Conservation (phyloP, 1,284 basidiomycete genomes). For the Tremellales sp. region DNA sequence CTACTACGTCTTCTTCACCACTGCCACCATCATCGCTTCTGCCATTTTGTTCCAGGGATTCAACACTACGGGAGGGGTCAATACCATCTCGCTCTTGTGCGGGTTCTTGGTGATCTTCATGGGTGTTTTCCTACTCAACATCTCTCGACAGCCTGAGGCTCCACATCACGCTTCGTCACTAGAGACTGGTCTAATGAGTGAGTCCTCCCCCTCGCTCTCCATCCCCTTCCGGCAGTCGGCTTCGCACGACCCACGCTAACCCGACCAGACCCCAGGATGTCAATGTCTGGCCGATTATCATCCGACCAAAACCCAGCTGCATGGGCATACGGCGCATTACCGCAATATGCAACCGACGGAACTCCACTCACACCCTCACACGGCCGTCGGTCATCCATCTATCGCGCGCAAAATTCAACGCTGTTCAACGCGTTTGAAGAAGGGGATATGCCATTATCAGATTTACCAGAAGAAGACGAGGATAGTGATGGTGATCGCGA, state of each 20-base stretch:
- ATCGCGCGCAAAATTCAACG: conserved; percentile 56
- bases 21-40: conserved; percentile 88
- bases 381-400: conserved; percentile 55
- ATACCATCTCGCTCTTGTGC: conserved; percentile 76
- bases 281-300: conserved; percentile 47
- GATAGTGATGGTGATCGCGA: background rate
- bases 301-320: conserved; percentile 36
- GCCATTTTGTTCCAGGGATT: conserved; percentile 96
- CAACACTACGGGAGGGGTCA: conserved; percentile 76
- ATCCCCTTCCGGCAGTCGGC: background rate
- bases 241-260: background rate
- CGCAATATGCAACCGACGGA: conserved; percentile 41
- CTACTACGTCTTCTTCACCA: conserved; percentile 99
- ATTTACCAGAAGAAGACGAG: conserved; percentile 47
- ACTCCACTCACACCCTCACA: conserved; percentile 47
- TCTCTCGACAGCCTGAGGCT: conserved; percentile 65
- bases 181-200: conserved; percentile 70
- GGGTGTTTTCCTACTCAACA: conserved; percentile 84
- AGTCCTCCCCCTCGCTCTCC: conserved; percentile 52
- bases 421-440: conserved; percentile 48
- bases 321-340: conserved; percentile 37
- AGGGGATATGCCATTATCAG: conserved; percentile 37
- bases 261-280: conserved; percentile 47
- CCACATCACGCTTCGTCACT: conserved; percentile 54
- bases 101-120: conserved; percentile 89